phyloP scores from a whole-genome alignment of 2,329 filamentous ascomycete species.

The Paramyrothecium sp. region DNA sequence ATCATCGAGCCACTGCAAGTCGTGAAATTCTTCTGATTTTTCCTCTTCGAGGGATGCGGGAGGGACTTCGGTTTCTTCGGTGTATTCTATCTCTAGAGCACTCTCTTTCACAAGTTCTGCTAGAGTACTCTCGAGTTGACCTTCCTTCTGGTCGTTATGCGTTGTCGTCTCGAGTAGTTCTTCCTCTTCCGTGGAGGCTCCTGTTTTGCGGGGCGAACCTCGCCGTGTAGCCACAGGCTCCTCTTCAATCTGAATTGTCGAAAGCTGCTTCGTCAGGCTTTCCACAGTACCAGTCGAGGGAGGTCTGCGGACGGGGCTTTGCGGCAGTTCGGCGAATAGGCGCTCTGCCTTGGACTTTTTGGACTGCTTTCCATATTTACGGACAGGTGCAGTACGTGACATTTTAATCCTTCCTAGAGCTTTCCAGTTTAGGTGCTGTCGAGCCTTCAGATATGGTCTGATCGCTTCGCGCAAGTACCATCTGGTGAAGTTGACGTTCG shows the following conservation, averaged over 20 bases:
- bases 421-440: background rate
- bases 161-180: background rate
- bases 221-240: background rate
- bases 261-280: constrained; percentile 33
- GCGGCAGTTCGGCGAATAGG: constrained; percentile 50
- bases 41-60: constrained; percentile 6
- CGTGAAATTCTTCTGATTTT: background rate
- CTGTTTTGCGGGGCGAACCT: background rate
- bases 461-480: background rate
- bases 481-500: background rate
- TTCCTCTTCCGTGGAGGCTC: constrained; percentile 2
- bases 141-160: background rate
- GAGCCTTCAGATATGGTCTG: too few relatives aligned
- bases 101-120: background rate
- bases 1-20: constrained; percentile 8
- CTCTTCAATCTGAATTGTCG: constrained; percentile 22
- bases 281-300: constrained; percentile 9
- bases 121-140: constrained; percentile 1
- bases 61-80: background rate
- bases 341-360: constrained; percentile 46
- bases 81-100: constrained; percentile 2
- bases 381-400: constrained; percentile 40
- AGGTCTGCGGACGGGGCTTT: constrained; percentile 42
- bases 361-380: constrained; percentile 51
- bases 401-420: constrained; percentile 33